Evolutionary conservation across 2,329 filamentous ascomycete species (phyloP), one percentile per base, ranked within the genome.

Genomic region (Sarocladium oryzae): DNA sequence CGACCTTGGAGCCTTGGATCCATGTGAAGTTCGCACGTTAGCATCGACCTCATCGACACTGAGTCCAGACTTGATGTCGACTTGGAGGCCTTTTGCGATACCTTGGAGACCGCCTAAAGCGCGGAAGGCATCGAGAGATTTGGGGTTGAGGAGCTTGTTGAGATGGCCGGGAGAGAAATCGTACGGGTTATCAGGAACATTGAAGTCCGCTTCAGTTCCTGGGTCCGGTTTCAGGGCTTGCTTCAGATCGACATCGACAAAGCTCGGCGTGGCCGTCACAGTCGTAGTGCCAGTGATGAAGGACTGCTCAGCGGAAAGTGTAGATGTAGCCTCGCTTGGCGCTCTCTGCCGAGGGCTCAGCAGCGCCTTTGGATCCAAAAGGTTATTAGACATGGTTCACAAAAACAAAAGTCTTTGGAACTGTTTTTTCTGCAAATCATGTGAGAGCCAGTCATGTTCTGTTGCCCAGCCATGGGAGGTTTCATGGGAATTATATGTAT

Each of bases 141-240:
- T 96, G 3, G 91, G 91, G 63, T 95, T 92, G 55, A 92, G 82
- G 70, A 96, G 79, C 67, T 95, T 96, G 60, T 84, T 85, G 56
- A 96, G 75, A 62, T 95, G 85, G 11, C 91, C 90, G 2, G 87
- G 87, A 2, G 84, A 82, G 63, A 89, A 96, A 13, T 89, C 90
- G 62, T 96, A 96, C 0, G 85, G 85, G 64, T 93, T 95, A 63
- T 89, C 75, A 5, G 85, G 76, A 10, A 92, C 83, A 11, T 80
- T 60, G 59, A 95, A 96, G 55, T 92, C 87, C n/a, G 71, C 75
- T 63, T 91, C 86, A 50, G 84, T 86, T 5, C 88, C 87, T 35
- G 81, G 77, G 62, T 95, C 89, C 0, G 89, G 87, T 46, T 76
- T 81, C 55, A 96, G 69, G 0, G 89, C 89, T 56, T 84, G 78